Conservation (phyloP, 345 rosid species). For the Hypericum androsaemum region DNA sequence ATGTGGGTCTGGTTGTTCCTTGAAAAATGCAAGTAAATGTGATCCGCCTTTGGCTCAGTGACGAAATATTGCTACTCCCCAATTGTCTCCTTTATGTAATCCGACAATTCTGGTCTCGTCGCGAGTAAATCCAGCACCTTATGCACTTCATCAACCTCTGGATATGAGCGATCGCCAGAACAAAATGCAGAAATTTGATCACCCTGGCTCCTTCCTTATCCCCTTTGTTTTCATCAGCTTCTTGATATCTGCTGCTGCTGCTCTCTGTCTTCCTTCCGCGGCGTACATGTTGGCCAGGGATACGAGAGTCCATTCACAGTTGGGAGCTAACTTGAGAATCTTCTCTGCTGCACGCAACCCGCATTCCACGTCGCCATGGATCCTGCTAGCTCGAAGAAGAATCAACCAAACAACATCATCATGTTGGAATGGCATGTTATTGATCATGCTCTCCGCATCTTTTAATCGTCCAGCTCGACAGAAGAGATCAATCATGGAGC, state of each 20-base stretch:
- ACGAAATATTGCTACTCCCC: no score
- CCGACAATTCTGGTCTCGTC: constrained; percentile 21
- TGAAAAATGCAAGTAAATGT: no score
- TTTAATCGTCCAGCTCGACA: constrained; percentile 62
- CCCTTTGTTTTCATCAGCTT: constrained; percentile 66
- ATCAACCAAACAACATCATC: constrained; percentile 86
- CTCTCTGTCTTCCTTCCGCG: constrained; percentile 61
- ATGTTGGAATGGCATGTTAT: constrained; percentile 50
- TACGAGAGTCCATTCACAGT: constrained; percentile 62
- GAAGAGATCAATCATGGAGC: constrained; percentile 85
- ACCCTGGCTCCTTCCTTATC: constrained; percentile 71
- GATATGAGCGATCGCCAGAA: constrained; percentile 56
- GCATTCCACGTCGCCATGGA: constrained; percentile 53
- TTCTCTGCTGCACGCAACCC: constrained; percentile 53
- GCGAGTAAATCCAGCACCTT: constrained; percentile 37
- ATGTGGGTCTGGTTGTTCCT: no score
- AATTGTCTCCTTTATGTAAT: no score
- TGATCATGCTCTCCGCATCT: constrained; percentile 69
- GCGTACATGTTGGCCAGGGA: constrained; percentile 72
- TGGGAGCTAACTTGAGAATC: constrained; percentile 60
- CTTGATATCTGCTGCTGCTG: constrained; percentile 70
- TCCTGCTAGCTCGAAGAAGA: constrained; percentile 59
- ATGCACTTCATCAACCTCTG: constrained; percentile 43
- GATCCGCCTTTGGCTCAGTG: no score
- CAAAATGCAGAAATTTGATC: constrained; percentile 45